Base-by-base conservation (phyloP, 1,284 basidiomycete species). In the Anthracocystis panici-leucophaei region DNA sequence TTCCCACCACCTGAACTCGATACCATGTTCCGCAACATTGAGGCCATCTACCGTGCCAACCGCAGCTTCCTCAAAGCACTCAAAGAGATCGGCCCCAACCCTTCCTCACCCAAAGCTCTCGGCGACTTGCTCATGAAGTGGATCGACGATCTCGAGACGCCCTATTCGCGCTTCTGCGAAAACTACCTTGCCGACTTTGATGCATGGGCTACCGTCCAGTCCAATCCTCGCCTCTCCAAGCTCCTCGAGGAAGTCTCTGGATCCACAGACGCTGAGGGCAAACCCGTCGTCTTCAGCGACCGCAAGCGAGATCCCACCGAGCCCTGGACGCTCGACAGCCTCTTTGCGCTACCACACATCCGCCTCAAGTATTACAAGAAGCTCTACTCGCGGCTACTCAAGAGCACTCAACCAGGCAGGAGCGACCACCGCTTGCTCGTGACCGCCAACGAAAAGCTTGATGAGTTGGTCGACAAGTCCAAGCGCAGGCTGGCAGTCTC, bases 81-180 rank as follows among this genome's bases (percentile, higher is more conserved):
- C 68, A 94, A 92, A 85, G 95, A 97, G 73, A 95, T 99, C 68
- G 96, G 94, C 9, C 90, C 92, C 48, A 94, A 92, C 86, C 95
- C 95, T 0, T 91, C 93, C 1, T 93, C 92, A n/a, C 94, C 96
- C 16, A 97, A 96, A 84, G 94, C 92, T 12, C 89, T 99, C 21
- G 96, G 96, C 52, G 96, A 98, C 86, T 87, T 99, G 51, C 88
- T 99, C 65, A 97, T 98, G 93, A 91, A 93, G 87, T 99, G 95
- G 96, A 94, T 96, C 78, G 80, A 90, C 86, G 66, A 69, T 49
- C 74, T 85, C 45, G 92, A 94, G 69, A 88, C 88, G 8, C 93
- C 97, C 1, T 99, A 99, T 85, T 90, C 90, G 56, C 89, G 89
- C 52, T 99, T 96, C 85, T 90, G 90, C 75, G 88, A 89, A 44